Evolutionary conservation across 2,329 filamentous ascomycete species (phyloP), one percentile per base, ranked within the genome.

Genomic region (Thermomyces lanuginosus): DNA sequence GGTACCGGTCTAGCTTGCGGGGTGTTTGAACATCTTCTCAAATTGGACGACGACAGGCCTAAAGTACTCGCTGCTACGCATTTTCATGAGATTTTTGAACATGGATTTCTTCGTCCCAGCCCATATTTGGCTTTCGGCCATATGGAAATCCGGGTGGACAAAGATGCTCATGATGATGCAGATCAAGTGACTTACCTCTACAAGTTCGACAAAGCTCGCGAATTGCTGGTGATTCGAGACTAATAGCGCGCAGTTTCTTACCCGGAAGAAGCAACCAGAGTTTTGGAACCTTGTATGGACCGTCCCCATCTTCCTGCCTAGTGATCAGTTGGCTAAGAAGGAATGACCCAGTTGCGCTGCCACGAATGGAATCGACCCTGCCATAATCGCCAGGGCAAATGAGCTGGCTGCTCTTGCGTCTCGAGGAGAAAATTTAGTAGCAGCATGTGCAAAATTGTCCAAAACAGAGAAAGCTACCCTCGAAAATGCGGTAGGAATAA

Each of bases 291-390:
- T 66, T 69, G 51, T 67, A 48, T 30, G 49, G 35, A 10, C 4
- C 21, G 11, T 6, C 22, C 21, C 15, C 13, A 6, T 5, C 12
- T 16, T 24, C 11, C 6, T 9, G 11, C n/a, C 22, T 39, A 19
- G 17, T 34, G 13, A 8, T 5, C 13, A 17, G 6, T 6, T 33
- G 16, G 28, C 25, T 15, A 20, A 29, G 9, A 17, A 25, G 10
- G 28, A 22, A 6, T 18, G 5, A 14, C 15, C 24, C 33, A 69
- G 63, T 28, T 95, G 89, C 45, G 89, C 89, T 15, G 72, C 73
- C 3, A 68, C 92, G 49, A 93, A 92, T 41, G 84, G 84, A 1
- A 72, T 98, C 8, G 74, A 81, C 16, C 44, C 55, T 10, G 61
- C 65, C 4, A 68, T 95, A 6, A 66, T 93, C 5, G 58, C 75